Conservation (phyloP, 2,329 filamentous ascomycete genomes). For the Botrytis squamosa region DNA sequence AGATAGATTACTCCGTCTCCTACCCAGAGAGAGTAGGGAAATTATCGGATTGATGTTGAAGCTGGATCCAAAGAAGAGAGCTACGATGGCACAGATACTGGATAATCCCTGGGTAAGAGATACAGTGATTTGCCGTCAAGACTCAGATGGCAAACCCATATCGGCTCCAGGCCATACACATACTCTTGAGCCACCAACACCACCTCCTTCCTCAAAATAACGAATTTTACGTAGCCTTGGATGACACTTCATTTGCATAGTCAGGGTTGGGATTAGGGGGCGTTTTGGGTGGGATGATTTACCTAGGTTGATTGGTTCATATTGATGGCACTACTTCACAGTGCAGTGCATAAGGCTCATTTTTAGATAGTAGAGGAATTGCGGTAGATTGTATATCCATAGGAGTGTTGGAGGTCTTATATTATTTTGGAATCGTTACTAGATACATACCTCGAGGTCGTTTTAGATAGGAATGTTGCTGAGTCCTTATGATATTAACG, state of each 20-base stretch:
- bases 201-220: conserved; percentile 37
- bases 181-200: conserved; percentile 71
- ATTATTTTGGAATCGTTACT: conserved; percentile 17
- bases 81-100: conserved; percentile 81
- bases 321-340: conserved; percentile 19
- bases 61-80: conserved; percentile 78
- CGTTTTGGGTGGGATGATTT: conserved; percentile 19
- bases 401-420: conserved; percentile 16
- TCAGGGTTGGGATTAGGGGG: conserved; percentile 23
- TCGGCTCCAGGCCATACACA: conserved; percentile 78
- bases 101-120: conserved; percentile 87
- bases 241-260: conserved; percentile 23
- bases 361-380: conserved; percentile 21
- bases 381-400: conserved; percentile 34
- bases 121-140: conserved; percentile 81
- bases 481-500: not conserved
- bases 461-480: conserved; percentile 10
- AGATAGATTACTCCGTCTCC: conserved; percentile 80
- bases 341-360: conserved; percentile 28
- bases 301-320: conserved; percentile 17
- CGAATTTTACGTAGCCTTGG: conserved; percentile 22
- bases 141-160: conserved; percentile 70
- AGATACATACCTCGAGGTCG: conserved; percentile 17
- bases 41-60: conserved; percentile 93
- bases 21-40: conserved; percentile 85